These are phyloP conservation scores for Metarhizium rileyi DNA, from an alignment of 2,329 filamentous ascomycete genomes.

Conservation along the genomic window DNA sequence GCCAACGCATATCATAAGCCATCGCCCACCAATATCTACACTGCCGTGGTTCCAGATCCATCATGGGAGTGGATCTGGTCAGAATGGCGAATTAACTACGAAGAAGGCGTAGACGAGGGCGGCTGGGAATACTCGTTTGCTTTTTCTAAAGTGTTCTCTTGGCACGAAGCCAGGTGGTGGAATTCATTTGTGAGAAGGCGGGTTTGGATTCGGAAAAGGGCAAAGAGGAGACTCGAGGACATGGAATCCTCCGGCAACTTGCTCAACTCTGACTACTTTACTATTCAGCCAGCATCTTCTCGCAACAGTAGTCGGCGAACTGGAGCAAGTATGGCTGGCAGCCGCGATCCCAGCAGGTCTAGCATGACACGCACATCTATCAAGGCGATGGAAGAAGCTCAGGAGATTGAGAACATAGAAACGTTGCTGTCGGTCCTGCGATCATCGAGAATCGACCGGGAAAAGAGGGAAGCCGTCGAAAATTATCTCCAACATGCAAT, in stretches of 20 bases:
- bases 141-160: slow-evolving; percentile 64
- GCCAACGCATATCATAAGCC: slow-evolving; percentile 55
- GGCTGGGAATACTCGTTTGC: slow-evolving; percentile 96
- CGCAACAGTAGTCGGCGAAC: slow-evolving; percentile 16
- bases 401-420: slow-evolving; percentile 51
- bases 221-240: slow-evolving; percentile 44
- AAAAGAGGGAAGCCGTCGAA: slow-evolving; percentile 77
- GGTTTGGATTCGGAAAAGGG: slow-evolving; percentile 75
- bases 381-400: slow-evolving; percentile 44
- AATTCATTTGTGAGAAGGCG: slow-evolving; percentile 88
- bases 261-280: slow-evolving; percentile 72
- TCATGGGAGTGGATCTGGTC: slow-evolving; percentile 84
- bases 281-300: slow-evolving; percentile 50
- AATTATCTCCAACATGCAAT: slow-evolving; percentile 73
- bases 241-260: slow-evolving; percentile 48
- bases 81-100: slow-evolving; percentile 57
- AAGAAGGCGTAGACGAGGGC: slow-evolving; percentile 69
- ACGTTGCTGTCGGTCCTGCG: slow-evolving; percentile 61
- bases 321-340: slow-evolving; percentile 23
- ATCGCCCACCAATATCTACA: slow-evolving; percentile 61
- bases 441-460: slow-evolving; percentile 69
- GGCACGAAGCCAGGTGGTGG: slow-evolving; percentile 89
- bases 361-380: slow-evolving; percentile 27
- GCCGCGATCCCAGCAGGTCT: slow-evolving; percentile 23
- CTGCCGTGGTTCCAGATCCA: slow-evolving; percentile 87